A percentile compares a stretch with the other conserved stretches of the same genome.
Evolutionary conservation across 108 stramenopile genomes (phyloP).

Genomic region (Bacterosira constricta): DNA sequence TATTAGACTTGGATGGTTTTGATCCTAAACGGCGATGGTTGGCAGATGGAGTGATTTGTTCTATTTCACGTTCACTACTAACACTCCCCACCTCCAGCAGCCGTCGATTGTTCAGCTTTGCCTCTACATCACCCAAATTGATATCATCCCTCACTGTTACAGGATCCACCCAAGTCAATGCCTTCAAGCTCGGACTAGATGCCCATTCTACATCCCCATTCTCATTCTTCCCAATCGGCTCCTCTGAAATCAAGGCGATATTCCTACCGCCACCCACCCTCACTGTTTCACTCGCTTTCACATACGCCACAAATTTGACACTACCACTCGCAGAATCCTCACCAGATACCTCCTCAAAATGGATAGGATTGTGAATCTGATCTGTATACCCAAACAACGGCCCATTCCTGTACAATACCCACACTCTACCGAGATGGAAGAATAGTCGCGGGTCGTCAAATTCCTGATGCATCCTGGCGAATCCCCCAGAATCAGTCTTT

Average conservation of each 20-base stretch:
- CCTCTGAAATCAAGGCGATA: slow-evolving; percentile 76
- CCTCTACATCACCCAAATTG: slow-evolving; percentile 23
- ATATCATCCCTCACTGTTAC: slow-evolving; percentile 74
- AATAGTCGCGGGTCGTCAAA: slow-evolving; percentile 88
- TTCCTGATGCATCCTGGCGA: slow-evolving; percentile 36
- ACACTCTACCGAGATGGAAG: slow-evolving; percentile 60
- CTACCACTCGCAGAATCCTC: neutral
- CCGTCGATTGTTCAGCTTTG: neutral
- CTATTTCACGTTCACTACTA: neutral
- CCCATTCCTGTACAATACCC: slow-evolving; percentile 84
- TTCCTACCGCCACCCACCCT: slow-evolving; percentile 86
- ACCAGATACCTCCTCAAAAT: slow-evolving; percentile 43
- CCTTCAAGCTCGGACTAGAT: slow-evolving; percentile 42
- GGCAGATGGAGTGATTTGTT: neutral
- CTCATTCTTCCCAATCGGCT: neutral
- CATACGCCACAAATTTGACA: slow-evolving; percentile 39
- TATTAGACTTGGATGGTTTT: slow-evolving; percentile 32
- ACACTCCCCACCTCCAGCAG: neutral
- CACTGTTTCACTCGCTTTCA: slow-evolving; percentile 77
- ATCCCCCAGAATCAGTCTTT: slow-evolving; percentile 15
- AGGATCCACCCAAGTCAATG: slow-evolving; percentile 89
- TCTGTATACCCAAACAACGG: slow-evolving; percentile 82
- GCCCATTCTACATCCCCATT: slow-evolving; percentile 7
- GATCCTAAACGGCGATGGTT: slow-evolving; percentile 37
- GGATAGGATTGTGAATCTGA: slow-evolving; percentile 78